Conservation (phyloP, 2,329 filamentous ascomycete species). For the Canariomyces notabilis region DNA sequence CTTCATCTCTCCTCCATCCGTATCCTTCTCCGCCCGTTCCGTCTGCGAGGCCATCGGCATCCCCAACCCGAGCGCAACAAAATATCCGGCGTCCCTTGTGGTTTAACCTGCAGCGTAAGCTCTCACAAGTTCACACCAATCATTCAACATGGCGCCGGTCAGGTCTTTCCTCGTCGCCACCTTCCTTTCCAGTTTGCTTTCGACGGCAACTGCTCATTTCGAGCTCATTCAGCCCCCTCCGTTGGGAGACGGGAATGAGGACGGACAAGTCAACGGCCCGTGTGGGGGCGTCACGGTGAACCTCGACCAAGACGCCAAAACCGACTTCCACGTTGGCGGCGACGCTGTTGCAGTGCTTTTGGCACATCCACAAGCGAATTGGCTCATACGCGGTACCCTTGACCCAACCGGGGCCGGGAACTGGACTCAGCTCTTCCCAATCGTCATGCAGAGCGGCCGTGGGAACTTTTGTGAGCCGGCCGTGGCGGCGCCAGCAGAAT, state of each 20-base stretch:
- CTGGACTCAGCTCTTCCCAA: slow-evolving; percentile 52
- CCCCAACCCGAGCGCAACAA: no score
- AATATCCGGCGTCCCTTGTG: no score
- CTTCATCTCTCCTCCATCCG: no score
- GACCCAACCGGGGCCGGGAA: slow-evolving; percentile 42
- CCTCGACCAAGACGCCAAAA: slow-evolving; percentile 34
- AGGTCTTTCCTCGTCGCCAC: slow-evolving; percentile 31
- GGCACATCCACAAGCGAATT: slow-evolving; percentile 49
- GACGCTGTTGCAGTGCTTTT: slow-evolving; percentile 45
- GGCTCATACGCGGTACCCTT: slow-evolving; percentile 54
- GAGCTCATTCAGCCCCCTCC: slow-evolving; percentile 42
- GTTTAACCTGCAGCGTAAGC: no score
- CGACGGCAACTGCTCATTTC: slow-evolving; percentile 49
- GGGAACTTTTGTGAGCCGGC: slow-evolving; percentile 50
- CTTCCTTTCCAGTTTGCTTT: slow-evolving; percentile 36
- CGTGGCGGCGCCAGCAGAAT: slow-evolving; percentile 45
- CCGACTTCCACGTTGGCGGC: slow-evolving; percentile 54
- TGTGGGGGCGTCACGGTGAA: slow-evolving; percentile 51
- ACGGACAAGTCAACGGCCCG: slow-evolving; percentile 41
- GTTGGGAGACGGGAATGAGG: slow-evolving; percentile 41
- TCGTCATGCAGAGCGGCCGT: slow-evolving; percentile 49
- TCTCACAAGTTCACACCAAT: neutral
- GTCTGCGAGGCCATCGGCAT: no score
- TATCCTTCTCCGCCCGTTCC: no score
- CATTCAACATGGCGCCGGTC: slow-evolving; percentile 37